These are phyloP conservation scores for Mrakia blollopis DNA, from an alignment of 768 basidiomycete genomes.

Conservation along the genomic window DNA sequence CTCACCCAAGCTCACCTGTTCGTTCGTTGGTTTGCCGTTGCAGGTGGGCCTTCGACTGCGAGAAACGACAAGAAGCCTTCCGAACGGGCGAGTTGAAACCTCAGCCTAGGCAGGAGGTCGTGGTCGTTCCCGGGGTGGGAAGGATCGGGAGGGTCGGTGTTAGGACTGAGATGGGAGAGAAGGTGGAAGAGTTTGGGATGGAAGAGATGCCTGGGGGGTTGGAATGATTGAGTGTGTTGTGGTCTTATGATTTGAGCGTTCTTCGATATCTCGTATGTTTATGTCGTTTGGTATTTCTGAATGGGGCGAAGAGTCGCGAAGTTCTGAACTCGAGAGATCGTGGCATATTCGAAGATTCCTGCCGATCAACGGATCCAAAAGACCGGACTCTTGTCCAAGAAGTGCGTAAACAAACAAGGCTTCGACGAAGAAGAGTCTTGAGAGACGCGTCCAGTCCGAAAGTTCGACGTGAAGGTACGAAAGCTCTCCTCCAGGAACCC, in stretches of 20 bases:
- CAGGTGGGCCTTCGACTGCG: constrained; percentile 45
- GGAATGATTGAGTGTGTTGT: background rate
- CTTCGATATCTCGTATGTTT: too few relatives aligned
- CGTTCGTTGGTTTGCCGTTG: background rate
- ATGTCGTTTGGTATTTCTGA: too few relatives aligned
- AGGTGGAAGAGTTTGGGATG: background rate
- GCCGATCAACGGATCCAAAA: too few relatives aligned
- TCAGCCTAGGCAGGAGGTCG: background rate
- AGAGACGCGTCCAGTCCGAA: background rate
- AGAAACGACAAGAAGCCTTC: constrained; percentile 49
- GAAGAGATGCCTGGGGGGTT: background rate
- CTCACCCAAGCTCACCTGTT: background rate
- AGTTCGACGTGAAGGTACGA: background rate
- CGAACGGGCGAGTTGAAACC: constrained; percentile 44
- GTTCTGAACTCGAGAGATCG: too few relatives aligned
- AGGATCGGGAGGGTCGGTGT: constrained; percentile 20
- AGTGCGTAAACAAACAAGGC: background rate
- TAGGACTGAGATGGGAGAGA: constrained; percentile 23
- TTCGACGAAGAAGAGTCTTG: background rate
- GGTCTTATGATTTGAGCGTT: background rate
- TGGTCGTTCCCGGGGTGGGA: constrained; percentile 5
- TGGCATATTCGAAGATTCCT: too few relatives aligned
- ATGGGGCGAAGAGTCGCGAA: too few relatives aligned
- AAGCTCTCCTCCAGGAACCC: background rate
- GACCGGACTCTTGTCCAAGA: too few relatives aligned